phyloP scores from a whole-genome alignment of 1,284 basidiomycete species.

The Cryptococcus maquisensis region DNA sequence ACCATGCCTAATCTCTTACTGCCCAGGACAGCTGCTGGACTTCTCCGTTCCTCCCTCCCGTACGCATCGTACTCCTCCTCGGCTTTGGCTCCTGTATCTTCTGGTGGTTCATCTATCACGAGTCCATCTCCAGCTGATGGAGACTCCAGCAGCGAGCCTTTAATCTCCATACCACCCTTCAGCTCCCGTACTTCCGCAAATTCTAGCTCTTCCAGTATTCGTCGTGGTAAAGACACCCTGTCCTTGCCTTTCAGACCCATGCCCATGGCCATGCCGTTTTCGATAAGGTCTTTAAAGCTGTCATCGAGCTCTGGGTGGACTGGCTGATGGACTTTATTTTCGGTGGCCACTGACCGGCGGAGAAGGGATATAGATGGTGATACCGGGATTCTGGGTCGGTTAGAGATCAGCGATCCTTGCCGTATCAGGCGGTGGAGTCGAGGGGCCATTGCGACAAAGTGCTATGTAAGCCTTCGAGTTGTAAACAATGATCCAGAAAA shows the following conservation, averaged over 20 bases:
- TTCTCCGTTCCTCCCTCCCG: slow-evolving; percentile 58
- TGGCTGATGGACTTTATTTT: not conserved
- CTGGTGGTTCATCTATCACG: not conserved
- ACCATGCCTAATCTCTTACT: slow-evolving; percentile 66
- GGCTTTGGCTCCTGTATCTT: not conserved
- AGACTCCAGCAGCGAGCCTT: not conserved
- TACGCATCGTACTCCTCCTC: slow-evolving; percentile 29
- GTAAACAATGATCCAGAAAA: no score
- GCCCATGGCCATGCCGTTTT: slow-evolving; percentile 15
- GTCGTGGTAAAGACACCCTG: not conserved
- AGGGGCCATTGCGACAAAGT: no score
- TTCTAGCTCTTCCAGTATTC: not conserved
- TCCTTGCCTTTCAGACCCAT: slow-evolving; percentile 6
- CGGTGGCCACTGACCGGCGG: no score
- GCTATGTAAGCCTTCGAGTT: no score
- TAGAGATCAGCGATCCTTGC: no score
- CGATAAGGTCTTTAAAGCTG: slow-evolving; percentile 11
- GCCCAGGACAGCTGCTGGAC: slow-evolving; percentile 74
- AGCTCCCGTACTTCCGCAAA: not conserved
- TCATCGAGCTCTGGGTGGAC: slow-evolving; percentile 7
- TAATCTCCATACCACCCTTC: not conserved
- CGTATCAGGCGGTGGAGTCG: no score
- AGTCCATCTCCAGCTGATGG: not conserved
- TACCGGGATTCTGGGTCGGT: no score
- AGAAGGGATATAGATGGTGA: no score